Conservation (phyloP, 805 yeast genomes). For the Metschnikowia lachancei region DNA sequence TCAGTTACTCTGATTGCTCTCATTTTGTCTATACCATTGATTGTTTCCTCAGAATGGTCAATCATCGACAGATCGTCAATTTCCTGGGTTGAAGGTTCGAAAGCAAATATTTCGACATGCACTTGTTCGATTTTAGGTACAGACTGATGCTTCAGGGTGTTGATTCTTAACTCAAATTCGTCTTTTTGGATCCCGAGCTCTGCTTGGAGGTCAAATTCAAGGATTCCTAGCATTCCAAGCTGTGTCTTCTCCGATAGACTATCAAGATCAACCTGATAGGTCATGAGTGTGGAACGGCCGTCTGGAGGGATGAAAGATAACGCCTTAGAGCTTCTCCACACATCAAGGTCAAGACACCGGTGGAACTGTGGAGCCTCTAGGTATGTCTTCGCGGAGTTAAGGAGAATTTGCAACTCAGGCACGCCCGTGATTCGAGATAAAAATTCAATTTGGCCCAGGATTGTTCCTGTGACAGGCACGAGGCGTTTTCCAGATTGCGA, state of each 20-base stretch:
- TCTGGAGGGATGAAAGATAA: constrained; percentile 86
- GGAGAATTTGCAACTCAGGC: constrained; percentile 63
- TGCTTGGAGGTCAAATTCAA: constrained; percentile 51
- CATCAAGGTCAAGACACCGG: constrained; percentile 55
- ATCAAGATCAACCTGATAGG: constrained; percentile 58
- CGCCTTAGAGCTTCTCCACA: constrained; percentile 50
- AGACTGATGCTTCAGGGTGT: constrained; percentile 34
- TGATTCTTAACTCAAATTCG: constrained; percentile 62
- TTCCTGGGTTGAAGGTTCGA: constrained; percentile 13
- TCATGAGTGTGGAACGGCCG: constrained; percentile 62
- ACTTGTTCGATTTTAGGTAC: constrained; percentile 36
- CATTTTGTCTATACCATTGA: constrained; percentile 33
- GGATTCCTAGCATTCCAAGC: constrained; percentile 45
- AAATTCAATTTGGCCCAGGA: constrained; percentile 63
- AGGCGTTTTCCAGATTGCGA: constrained; percentile 18
- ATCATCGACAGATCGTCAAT: constrained; percentile 2
- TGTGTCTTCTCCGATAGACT: constrained; percentile 21
- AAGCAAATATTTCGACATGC: constrained; percentile 26
- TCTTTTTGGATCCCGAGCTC: constrained; percentile 51
- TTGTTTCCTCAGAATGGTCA: neutral
- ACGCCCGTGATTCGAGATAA: constrained; percentile 71
- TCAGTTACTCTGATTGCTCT: constrained; percentile 64
- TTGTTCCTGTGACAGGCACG: constrained; percentile 49
- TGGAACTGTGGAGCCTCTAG: constrained; percentile 67
- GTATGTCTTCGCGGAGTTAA: constrained; percentile 46